These are phyloP conservation scores for Chlorociboria aeruginascens DNA, from an alignment of 495 filamentous ascomycete genomes.

Conservation along the genomic window DNA sequence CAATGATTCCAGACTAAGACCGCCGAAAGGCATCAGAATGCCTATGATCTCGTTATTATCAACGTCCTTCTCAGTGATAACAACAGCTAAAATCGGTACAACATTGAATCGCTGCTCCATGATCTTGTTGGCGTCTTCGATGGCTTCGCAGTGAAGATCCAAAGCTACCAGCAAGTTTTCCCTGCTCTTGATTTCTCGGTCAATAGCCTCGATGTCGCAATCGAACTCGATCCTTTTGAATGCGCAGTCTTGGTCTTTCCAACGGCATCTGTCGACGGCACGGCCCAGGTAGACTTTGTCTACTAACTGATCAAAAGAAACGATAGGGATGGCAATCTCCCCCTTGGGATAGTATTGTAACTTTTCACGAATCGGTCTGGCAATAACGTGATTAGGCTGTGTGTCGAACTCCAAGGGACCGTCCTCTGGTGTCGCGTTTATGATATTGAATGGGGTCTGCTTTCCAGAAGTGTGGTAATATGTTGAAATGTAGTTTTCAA, in stretches of 20 bases:
- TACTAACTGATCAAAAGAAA: background rate
- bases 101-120: background rate
- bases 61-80: background rate
- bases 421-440: conserved; percentile 1
- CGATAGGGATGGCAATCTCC: background rate
- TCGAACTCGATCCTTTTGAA: conserved; percentile 1
- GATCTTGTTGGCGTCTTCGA: no score
- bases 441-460: conserved; percentile 2
- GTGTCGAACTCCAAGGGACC: background rate
- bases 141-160: background rate
- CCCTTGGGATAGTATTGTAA: background rate
- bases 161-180: background rate
- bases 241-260: conserved; percentile 4
- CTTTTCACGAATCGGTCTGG: conserved; percentile 4
- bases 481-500: background rate
- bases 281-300: conserved; percentile 1
- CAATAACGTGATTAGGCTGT: conserved; percentile 1
- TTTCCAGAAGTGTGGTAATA: conserved; percentile 1
- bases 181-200: background rate
- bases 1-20: conserved; percentile 1
- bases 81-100: conserved; percentile 4
- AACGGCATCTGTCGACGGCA: conserved; percentile 1
- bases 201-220: background rate
- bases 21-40: conserved; percentile 2
- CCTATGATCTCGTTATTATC: conserved; percentile 1